Evolutionary conservation across 2,329 filamentous ascomycete genomes (phyloP).

Genomic region (Sarocladium strictum): DNA sequence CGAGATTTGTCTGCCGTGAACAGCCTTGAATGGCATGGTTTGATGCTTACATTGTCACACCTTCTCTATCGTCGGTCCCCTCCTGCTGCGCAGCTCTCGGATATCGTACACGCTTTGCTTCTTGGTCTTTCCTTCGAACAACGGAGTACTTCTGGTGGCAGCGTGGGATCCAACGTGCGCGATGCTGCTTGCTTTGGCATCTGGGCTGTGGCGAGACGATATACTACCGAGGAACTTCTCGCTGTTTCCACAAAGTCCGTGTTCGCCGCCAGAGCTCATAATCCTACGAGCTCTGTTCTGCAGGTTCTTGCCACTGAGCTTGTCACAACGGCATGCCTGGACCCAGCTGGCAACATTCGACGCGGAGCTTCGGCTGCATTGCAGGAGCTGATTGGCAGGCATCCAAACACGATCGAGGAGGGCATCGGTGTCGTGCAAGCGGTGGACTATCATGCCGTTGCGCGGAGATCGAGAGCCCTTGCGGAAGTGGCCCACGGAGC

Average conservation of each 20-base stretch:
- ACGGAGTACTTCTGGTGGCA: conserved; percentile 75
- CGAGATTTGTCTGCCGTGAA: conserved; percentile 71
- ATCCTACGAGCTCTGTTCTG: conserved; percentile 45
- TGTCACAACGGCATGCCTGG: conserved; percentile 74
- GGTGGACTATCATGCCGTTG: conserved; percentile 91
- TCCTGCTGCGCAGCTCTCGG: conserved; percentile 60
- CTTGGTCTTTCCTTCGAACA: conserved; percentile 85
- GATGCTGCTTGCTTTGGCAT: conserved; percentile 96
- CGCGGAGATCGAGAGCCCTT: conserved; percentile 77
- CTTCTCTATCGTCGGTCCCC: conserved; percentile 80
- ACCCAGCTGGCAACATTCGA: conserved; percentile 88
- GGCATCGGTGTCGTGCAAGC: conserved; percentile 83
- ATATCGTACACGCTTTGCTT: conserved; percentile 71
- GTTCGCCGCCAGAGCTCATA: conserved; percentile 31
- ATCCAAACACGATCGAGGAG: conserved; percentile 75
- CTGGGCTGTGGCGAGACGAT: conserved; percentile 85
- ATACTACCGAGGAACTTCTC: conserved; percentile 72
- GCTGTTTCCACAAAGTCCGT: conserved; percentile 48
- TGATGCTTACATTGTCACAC: conserved; percentile 83
- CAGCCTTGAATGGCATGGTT: conserved; percentile 82
- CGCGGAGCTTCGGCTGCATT: conserved; percentile 88
- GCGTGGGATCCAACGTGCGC: conserved; percentile 81
- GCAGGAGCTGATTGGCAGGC: conserved; percentile 88
- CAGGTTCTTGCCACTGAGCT: conserved; percentile 78
- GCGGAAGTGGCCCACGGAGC: conserved; percentile 67